A percentile compares a stretch with the other conserved stretches of the same genome.
These are phyloP conservation scores for Cnidoscolus chayamansa DNA, from an alignment of 441 rosid species.

Conservation along the genomic window DNA sequence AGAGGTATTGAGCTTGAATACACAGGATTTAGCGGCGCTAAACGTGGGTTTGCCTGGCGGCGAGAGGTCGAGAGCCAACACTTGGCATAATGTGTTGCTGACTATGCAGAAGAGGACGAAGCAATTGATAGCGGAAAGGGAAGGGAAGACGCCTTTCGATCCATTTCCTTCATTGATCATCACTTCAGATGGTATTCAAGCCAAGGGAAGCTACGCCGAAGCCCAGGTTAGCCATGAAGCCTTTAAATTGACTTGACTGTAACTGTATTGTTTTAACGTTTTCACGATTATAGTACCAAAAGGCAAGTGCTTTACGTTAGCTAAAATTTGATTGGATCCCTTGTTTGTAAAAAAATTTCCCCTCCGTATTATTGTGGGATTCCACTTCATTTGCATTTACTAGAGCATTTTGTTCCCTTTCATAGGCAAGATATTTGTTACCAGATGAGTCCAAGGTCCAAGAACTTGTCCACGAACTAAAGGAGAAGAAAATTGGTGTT, in stretches of 20 bases:
- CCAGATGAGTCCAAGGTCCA: constrained; percentile 65
- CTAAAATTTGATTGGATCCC: neutral
- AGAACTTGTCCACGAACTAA: constrained; percentile 61
- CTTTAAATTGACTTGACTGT: neutral
- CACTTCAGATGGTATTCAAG: constrained; percentile 52
- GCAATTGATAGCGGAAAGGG: constrained; percentile 50
- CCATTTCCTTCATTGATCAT: constrained; percentile 79
- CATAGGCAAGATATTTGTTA: constrained; percentile 69
- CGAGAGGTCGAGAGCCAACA: constrained; percentile 75
- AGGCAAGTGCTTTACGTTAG: neutral
- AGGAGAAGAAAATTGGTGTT: constrained; percentile 88
- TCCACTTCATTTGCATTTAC: neutral
- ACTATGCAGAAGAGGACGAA: constrained; percentile 93
- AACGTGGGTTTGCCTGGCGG: constrained; percentile 57
- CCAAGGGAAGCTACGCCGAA: constrained; percentile 88
- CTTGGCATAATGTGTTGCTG: constrained; percentile 88
- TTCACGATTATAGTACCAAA: neutral
- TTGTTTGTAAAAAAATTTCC: neutral
- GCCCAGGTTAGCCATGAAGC: constrained; percentile 61
- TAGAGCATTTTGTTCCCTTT: constrained; percentile 1
- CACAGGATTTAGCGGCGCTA: constrained; percentile 67
- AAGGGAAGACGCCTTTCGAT: constrained; percentile 54
- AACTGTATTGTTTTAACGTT: neutral
- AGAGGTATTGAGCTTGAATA: constrained; percentile 63
- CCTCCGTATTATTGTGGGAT: neutral